These are phyloP conservation scores for Yarrowia phangngaensis DNA, from an alignment of 805 yeast genomes.

Conservation along the genomic window DNA sequence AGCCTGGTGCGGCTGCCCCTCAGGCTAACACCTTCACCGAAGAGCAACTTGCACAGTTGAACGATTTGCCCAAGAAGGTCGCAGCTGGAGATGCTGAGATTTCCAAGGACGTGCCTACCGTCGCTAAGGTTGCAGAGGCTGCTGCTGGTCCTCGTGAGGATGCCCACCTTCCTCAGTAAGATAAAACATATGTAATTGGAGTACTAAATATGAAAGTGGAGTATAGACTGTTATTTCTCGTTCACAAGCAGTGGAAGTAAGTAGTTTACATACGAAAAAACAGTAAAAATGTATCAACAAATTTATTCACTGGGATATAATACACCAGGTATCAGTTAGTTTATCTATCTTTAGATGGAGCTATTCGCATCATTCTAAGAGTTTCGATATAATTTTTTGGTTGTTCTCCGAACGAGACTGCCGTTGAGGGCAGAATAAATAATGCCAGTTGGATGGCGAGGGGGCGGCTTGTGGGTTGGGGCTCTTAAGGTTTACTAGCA, in stretches of 20 bases:
- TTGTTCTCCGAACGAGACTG: conserved; percentile 27
- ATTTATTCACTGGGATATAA: background rate
- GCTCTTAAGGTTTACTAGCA: conserved; percentile 5
- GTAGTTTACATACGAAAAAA: background rate
- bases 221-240: too few relatives aligned
- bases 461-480: background rate
- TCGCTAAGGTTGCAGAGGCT: conserved; percentile 26
- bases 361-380: background rate
- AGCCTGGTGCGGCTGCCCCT: conserved; percentile 13
- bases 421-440: conserved; percentile 27
- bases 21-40: conserved; percentile 25
- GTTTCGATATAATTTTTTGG: conserved; percentile 8
- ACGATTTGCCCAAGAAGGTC: conserved; percentile 22
- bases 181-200: conserved; percentile 23
- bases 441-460: conserved; percentile 26
- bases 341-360: conserved; percentile 13
- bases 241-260: too few relatives aligned
- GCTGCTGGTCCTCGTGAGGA: conserved; percentile 22
- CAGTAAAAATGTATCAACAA: background rate
- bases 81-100: conserved; percentile 14
- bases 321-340: conserved; percentile 7
- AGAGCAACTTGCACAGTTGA: conserved; percentile 22
- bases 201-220: too few relatives aligned
- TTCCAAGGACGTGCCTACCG: conserved; percentile 22
- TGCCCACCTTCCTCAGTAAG: conserved; percentile 25